These are phyloP conservation scores for Suillus paluster DNA, from an alignment of 768 basidiomycete genomes.

Conservation along the genomic window DNA sequence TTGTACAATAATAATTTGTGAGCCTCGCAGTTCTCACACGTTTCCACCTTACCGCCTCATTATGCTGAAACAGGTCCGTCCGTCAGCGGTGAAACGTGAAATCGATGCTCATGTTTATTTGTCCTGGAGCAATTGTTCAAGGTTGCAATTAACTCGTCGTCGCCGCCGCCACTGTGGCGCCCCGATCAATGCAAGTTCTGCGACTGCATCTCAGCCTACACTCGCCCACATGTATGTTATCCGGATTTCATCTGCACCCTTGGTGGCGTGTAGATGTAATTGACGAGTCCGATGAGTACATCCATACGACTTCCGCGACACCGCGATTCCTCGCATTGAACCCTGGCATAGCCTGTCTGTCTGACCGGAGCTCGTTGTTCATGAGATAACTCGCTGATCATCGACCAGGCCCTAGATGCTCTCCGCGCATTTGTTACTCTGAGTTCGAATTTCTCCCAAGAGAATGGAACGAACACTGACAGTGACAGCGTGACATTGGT, in stretches of 20 bases:
- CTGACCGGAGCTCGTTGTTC: background rate
- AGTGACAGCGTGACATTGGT: background rate
- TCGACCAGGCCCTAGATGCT: background rate
- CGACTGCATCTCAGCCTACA: background rate
- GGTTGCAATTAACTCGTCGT: background rate
- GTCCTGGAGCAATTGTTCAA: background rate
- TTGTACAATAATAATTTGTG: too few relatives aligned
- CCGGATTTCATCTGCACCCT: background rate
- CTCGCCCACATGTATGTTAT: background rate
- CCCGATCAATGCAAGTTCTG: background rate
- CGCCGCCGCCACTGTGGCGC: slow-evolving; percentile 5
- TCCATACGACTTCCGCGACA: background rate
- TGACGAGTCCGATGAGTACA: background rate
- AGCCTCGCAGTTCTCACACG: background rate
- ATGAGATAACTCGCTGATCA: slow-evolving; percentile 1
- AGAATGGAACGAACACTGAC: background rate
- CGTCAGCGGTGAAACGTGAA: background rate
- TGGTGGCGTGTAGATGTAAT: background rate
- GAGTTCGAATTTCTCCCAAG: background rate
- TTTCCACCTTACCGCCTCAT: background rate
- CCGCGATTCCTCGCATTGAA: background rate
- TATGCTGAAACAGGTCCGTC: background rate
- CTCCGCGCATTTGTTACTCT: background rate
- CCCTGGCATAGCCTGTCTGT: background rate
- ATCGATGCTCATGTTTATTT: background rate